phyloP scores from a whole-genome alignment of 192 early-diverging fungal species.

The Rhizophagus prolifer region DNA sequence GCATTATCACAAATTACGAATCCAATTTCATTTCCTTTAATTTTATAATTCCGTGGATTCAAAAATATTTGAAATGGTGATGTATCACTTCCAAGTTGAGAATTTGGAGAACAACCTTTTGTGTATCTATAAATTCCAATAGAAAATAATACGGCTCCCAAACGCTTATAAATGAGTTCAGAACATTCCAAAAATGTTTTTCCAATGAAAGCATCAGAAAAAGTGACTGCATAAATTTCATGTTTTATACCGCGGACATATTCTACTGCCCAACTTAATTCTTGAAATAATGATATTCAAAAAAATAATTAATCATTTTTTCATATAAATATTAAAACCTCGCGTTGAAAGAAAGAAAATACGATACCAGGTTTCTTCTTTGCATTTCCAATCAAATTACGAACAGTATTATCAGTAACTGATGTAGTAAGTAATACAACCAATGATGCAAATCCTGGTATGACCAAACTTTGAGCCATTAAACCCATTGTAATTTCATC shows the following conservation, averaged over 20 bases:
- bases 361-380: conserved; percentile 20
- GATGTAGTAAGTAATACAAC: conserved; percentile 65
- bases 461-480: conserved; percentile 65
- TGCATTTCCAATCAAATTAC: conserved; percentile 40
- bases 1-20: conserved; percentile 49
- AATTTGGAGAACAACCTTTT: not conserved
- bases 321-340: not conserved
- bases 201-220: conserved; percentile 49
- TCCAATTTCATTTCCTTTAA: conserved; percentile 62
- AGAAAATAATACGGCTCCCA: conserved; percentile 62
- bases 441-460: conserved; percentile 71
- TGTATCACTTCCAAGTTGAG: conserved; percentile 4
- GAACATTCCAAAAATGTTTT: conserved; percentile 57
- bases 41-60: conserved; percentile 57
- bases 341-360: too few species aligned
- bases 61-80: conserved; percentile 32
- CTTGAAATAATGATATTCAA: not conserved
- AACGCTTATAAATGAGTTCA: conserved; percentile 54
- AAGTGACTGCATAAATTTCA: conserved; percentile 62
- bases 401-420: conserved; percentile 53
- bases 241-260: conserved; percentile 60
- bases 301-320: not conserved
- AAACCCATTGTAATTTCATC: conserved; percentile 73
- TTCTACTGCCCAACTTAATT: conserved; percentile 55
- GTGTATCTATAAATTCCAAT: conserved; percentile 35